Percentiles rank a stretch among this genome's conserved stretches.
phyloP scores from a whole-genome alignment of 2,329 filamentous ascomycete genomes.

The Epichloe gansuensis region DNA sequence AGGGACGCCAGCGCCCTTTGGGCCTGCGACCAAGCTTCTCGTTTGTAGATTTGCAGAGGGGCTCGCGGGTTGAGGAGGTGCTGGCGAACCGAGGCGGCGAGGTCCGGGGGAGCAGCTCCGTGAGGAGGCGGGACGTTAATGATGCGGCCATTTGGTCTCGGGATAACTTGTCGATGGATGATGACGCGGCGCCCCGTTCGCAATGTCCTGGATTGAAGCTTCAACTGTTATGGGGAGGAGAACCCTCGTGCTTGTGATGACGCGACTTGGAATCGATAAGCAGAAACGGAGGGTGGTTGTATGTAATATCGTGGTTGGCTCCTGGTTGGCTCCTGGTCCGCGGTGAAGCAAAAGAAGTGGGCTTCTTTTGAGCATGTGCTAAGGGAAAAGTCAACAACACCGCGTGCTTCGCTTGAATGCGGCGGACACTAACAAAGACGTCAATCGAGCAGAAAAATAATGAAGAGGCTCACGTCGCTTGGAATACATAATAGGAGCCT shows the following conservation, averaged over 20 bases:
- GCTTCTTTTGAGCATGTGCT: no score
- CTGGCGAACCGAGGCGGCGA: constrained; percentile 30
- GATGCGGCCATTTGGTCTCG: constrained; percentile 17
- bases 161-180: no score
- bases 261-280: no score
- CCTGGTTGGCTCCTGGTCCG: no score
- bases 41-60: constrained; percentile 29
- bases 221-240: no score
- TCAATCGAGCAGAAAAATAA: not conserved
- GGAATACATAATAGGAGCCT: not conserved
- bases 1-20: constrained; percentile 19
- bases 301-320: no score
- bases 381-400: no score
- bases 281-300: no score
- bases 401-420: not conserved
- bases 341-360: no score
- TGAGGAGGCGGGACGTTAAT: constrained; percentile 23
- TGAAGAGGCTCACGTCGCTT: not conserved
- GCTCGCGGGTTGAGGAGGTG: constrained; percentile 35
- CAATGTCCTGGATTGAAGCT: no score
- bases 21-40: constrained; percentile 20
- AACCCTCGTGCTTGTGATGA: no score
- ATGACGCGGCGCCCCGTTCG: no score
- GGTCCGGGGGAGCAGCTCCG: constrained; percentile 31
- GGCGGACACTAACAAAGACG: not conserved